These are phyloP conservation scores for Cylindrotheca closterium DNA, from an alignment of 108 stramenopile species.

Conservation along the genomic window DNA sequence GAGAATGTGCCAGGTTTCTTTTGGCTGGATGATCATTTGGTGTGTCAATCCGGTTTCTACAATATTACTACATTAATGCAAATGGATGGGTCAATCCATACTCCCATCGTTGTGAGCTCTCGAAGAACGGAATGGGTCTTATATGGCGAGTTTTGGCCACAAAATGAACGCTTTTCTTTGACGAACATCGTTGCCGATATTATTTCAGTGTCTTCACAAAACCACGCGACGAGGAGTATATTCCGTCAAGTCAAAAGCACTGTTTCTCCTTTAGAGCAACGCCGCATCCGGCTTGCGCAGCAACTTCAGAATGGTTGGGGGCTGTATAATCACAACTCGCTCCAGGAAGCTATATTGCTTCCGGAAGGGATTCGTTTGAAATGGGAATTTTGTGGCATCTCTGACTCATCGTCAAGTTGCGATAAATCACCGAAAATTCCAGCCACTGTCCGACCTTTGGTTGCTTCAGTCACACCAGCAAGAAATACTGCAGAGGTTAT, in stretches of 20 bases:
- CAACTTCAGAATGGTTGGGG: conserved; percentile 7
- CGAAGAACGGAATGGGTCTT: not conserved
- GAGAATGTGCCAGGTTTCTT: conserved; percentile 1
- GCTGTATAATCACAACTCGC: conserved; percentile 1
- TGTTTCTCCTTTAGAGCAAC: not conserved
- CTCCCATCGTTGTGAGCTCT: not conserved
- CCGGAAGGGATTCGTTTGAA: conserved; percentile 1
- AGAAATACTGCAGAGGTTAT: not conserved
- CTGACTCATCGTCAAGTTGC: too few relatives aligned
- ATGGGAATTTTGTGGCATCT: not conserved
- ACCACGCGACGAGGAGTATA: too few relatives aligned
- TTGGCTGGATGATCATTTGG: conserved; percentile 18
- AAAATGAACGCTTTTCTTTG: too few relatives aligned
- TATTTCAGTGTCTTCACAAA: too few relatives aligned
- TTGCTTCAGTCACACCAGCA: not conserved
- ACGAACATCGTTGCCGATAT: too few relatives aligned
- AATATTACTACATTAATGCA: not conserved
- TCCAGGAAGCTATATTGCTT: conserved; percentile 11
- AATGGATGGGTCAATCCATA: not conserved
- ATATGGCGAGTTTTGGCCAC: conserved; percentile 1
- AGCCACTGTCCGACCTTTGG: not conserved
- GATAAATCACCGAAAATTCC: not conserved
- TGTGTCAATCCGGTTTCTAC: conserved; percentile 18
- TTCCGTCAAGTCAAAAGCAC: too few relatives aligned
- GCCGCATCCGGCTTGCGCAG: not conserved